Evolutionary conservation across 495 filamentous ascomycete genomes (phyloP).

Genomic region (Podospora pseudocomata): DNA sequence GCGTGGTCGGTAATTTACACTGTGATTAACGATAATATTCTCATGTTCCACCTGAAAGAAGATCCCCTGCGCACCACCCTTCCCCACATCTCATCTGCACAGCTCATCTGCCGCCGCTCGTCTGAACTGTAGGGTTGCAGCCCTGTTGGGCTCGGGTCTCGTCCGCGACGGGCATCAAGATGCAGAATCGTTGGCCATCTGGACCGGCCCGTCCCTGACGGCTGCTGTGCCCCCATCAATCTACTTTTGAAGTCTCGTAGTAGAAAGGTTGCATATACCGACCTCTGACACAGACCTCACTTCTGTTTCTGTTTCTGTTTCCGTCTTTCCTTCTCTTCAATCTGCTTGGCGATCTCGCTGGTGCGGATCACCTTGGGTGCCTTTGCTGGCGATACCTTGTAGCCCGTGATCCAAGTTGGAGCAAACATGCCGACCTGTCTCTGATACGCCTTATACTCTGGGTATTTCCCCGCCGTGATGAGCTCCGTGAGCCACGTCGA

Average conservation of each 20-base stretch:
- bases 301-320: conserved; percentile 28
- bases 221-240: not conserved
- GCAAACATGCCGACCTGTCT: conserved; percentile 75
- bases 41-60: not conserved
- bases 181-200: not conserved
- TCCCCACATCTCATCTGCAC: not conserved
- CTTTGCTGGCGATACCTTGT: conserved; percentile 28
- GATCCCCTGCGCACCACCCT: not conserved
- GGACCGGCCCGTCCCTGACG: not conserved
- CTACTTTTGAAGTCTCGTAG: not conserved
- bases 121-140: not conserved
- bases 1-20: not conserved
- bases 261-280: not conserved
- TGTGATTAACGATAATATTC: not conserved
- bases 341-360: conserved; percentile 44
- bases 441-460: conserved; percentile 85
- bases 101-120: conserved; percentile 3
- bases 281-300: conserved; percentile 15
- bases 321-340: conserved; percentile 25
- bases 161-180: not conserved
- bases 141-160: not conserved
- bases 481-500: conserved; percentile 83
- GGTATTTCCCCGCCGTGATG: conserved; percentile 77
- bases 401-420: conserved; percentile 50
- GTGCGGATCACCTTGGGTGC: conserved; percentile 43